These are phyloP conservation scores for Suillus americanus DNA, from an alignment of 768 basidiomycete species.

Conservation along the genomic window DNA sequence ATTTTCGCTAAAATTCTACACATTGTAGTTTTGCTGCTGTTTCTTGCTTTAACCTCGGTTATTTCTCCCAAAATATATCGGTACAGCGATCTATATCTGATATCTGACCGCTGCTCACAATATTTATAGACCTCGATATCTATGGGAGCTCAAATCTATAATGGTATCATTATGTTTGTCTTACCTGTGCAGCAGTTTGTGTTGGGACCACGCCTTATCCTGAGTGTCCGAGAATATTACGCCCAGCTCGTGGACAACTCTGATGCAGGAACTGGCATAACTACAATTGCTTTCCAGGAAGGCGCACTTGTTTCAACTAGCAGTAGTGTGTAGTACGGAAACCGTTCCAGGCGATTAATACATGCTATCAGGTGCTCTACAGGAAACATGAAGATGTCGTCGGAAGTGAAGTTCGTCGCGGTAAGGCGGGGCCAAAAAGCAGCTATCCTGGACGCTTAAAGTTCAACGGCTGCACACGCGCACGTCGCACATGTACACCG, in stretches of 20 bases:
- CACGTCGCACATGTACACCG: too few relatives aligned
- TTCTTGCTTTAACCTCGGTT: background rate
- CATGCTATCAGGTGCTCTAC: too few relatives aligned
- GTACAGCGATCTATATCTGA: background rate
- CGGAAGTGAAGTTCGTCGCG: background rate
- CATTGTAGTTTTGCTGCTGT: background rate
- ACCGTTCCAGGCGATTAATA: background rate
- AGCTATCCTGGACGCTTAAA: too few relatives aligned
- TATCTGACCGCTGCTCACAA: background rate
- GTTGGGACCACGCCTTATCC: background rate
- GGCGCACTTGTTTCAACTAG: background rate
- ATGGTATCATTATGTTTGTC: background rate
- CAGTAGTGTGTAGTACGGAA: background rate
- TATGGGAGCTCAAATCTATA: background rate
- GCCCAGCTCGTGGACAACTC: background rate
- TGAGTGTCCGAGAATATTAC: background rate
- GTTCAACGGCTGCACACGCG: too few relatives aligned
- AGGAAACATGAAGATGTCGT: background rate
- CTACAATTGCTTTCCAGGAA: background rate
- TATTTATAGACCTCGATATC: background rate
- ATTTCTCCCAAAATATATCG: background rate
- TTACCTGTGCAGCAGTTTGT: background rate
- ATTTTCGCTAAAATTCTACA: background rate
- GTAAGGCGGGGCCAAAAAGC: too few relatives aligned
- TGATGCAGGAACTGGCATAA: background rate